Base-by-base conservation (phyloP, 164 flowering plant species). In the Buxus sempervirens region DNA sequence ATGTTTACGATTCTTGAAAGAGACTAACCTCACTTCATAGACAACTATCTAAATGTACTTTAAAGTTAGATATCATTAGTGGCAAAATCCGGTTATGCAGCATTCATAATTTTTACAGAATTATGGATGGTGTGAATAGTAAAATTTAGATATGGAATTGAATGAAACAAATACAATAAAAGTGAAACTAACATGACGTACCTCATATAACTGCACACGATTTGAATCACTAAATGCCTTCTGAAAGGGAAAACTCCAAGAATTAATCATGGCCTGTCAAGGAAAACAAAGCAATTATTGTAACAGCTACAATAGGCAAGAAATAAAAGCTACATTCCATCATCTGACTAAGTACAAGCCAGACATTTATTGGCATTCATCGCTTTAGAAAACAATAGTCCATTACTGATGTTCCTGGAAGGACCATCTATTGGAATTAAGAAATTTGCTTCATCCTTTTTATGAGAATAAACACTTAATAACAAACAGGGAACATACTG, bases 221-320 rank as follows among this genome's bases (percentile, higher is more conserved):
- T 79, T 77, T 63, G 93, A 87, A 66, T 77, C 71, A 18, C 64
- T 76, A 75, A 87, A 90, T 21, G 89, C 75, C 59, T 88, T 80
- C 49, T 74, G 63, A 76, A 91, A 91, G 59, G 99, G 97, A 24
- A 21, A 32, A 67, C 76, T 83, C 98, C 99, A 96, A 70, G 98
- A 89, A 64, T 85, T 80, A 68, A 87, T 72, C 99, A 96, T 90
- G 70, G 76, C 79, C 99, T 95, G 84, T 66, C n/a, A 68, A 63
- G 26, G 63, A 73, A 32, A 77, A 79, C 42, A 45, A 58, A 60
- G 53, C 0, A 19, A 67, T 32, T 48, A 67, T 28, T 6, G 36
- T 23, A 58, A 25, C 64, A 74, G 38, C 57, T 57, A 21, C 42
- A 32, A 28, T 54, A 9, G 53, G 25, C 38, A 22, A 51, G 27